Evolutionary conservation across 2,329 filamentous ascomycete genomes (phyloP).

Genomic region (Aurifilum marmelostoma): DNA sequence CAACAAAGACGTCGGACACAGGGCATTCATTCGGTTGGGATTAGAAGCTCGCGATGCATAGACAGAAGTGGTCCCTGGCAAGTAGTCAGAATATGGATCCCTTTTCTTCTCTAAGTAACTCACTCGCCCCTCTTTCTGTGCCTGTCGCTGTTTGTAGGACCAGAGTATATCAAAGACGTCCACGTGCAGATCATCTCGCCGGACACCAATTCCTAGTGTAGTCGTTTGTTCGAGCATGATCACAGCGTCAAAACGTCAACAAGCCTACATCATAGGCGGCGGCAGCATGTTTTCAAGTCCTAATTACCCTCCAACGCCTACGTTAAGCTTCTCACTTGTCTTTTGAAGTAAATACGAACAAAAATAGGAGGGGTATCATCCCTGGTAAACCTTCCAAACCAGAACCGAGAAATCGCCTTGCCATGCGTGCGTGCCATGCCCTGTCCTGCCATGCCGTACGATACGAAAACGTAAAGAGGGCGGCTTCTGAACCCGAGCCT

Average conservation of each 20-base stretch:
- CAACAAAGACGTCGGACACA: neutral
- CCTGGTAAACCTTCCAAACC: neutral
- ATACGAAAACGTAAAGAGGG: constrained; percentile 20
- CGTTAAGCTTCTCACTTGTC: neutral
- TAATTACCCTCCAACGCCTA: neutral
- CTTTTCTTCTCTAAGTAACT: neutral
- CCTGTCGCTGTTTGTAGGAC: neutral
- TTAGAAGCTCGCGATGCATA: constrained; percentile 8
- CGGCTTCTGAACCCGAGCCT: constrained; percentile 10
- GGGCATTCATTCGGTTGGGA: neutral
- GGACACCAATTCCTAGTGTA: neutral
- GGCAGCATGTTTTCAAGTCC: neutral
- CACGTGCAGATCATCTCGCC: neutral
- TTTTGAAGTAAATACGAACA: neutral
- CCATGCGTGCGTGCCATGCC: constrained; percentile 14
- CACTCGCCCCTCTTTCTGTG: too few species aligned
- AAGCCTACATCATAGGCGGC: neutral
- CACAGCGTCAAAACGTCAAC: neutral
- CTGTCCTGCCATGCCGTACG: constrained; percentile 8
- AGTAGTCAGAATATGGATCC: neutral
- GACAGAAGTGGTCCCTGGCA: neutral
- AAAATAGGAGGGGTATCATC: constrained; percentile 13
- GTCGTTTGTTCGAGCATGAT: neutral
- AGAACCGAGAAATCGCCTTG: constrained; percentile 2
- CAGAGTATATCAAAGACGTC: too few species aligned